Evolutionary conservation across 768 basidiomycete species (phyloP).

Genomic region (Cystofilobasidium capitatum): DNA sequence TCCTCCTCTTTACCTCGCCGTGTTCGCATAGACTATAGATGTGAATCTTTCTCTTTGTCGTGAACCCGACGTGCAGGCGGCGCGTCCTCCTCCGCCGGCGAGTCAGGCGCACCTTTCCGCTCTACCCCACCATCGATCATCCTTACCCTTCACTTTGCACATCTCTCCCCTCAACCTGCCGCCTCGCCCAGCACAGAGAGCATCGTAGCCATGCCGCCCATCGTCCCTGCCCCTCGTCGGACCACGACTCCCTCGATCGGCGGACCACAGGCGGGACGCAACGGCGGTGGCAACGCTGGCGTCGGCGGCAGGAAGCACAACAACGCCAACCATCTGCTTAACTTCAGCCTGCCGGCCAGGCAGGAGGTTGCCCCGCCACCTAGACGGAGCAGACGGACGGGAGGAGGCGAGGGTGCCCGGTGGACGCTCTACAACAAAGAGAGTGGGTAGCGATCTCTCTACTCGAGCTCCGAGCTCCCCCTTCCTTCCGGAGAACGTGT

Average conservation of each 20-base stretch:
- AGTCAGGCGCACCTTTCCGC: too few species aligned
- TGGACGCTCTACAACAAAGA: conserved; percentile 81
- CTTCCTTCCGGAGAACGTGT: background rate
- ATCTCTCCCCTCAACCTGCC: background rate
- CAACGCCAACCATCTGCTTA: conserved; percentile 66
- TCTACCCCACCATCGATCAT: background rate
- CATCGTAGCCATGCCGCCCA: background rate
- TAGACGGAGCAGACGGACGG: conserved; percentile 64
- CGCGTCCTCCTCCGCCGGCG: too few species aligned
- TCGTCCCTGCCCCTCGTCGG: background rate
- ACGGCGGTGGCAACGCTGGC: background rate
- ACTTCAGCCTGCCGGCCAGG: conserved; percentile 84
- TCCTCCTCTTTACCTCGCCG: too few species aligned
- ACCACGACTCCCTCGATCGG: background rate
- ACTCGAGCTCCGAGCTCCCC: background rate
- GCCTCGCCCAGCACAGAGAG: background rate
- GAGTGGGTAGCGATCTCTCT: conserved; percentile 50
- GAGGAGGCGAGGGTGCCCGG: conserved; percentile 42
- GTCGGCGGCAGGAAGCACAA: background rate
- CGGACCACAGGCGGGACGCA: background rate
- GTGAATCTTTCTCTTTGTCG: too few species aligned
- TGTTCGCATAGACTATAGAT: too few species aligned
- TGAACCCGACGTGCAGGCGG: too few species aligned
- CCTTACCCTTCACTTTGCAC: background rate
- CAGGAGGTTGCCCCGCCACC: conserved; percentile 45